Evolutionary conservation across 352 stramenopile genomes (phyloP).

Genomic region (Globisporangium echinulatum): DNA sequence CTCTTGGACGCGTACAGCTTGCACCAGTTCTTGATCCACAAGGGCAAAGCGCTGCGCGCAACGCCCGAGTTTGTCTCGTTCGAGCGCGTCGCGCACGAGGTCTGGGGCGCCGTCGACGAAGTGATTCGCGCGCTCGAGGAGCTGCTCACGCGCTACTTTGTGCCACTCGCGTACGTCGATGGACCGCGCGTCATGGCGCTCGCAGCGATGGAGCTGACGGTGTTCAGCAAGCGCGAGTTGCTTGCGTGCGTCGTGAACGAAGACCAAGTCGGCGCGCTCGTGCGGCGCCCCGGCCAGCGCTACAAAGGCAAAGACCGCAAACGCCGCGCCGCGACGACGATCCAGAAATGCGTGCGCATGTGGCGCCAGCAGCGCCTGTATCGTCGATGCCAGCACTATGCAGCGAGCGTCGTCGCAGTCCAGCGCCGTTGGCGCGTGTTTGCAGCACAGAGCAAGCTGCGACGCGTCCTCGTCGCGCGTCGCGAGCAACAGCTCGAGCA

Average conservation of each 20-base stretch:
- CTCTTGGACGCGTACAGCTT: constrained; percentile 74
- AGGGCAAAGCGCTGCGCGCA: constrained; percentile 68
- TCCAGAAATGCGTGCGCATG: constrained; percentile 76
- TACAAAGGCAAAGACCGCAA: constrained; percentile 73
- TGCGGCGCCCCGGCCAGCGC: constrained; percentile 62
- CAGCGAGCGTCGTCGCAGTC: constrained; percentile 44
- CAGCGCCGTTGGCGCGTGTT: constrained; percentile 58
- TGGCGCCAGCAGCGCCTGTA: constrained; percentile 38
- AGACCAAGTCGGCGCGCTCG: constrained; percentile 69
- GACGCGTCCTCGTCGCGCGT: constrained; percentile 27
- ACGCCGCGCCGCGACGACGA: constrained; percentile 49
- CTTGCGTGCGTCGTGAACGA: constrained; percentile 82
- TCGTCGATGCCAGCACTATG: constrained; percentile 27
- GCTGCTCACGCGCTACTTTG: constrained; percentile 75
- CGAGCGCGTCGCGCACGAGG: constrained; percentile 60
- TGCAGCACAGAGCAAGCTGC: constrained; percentile 31
- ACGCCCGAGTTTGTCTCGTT: constrained; percentile 88
- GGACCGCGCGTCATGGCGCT: constrained; percentile 70
- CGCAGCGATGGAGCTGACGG: constrained; percentile 49
- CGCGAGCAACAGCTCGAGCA: constrained; percentile 26
- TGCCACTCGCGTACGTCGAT: constrained; percentile 84
- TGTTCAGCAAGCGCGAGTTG: constrained; percentile 54
- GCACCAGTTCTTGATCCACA: constrained; percentile 88
- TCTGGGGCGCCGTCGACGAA: constrained; percentile 78
- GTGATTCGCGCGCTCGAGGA: constrained; percentile 66